Conservation (phyloP, 1,139 yeast species). For the Wickerhamomyces sp. region DNA sequence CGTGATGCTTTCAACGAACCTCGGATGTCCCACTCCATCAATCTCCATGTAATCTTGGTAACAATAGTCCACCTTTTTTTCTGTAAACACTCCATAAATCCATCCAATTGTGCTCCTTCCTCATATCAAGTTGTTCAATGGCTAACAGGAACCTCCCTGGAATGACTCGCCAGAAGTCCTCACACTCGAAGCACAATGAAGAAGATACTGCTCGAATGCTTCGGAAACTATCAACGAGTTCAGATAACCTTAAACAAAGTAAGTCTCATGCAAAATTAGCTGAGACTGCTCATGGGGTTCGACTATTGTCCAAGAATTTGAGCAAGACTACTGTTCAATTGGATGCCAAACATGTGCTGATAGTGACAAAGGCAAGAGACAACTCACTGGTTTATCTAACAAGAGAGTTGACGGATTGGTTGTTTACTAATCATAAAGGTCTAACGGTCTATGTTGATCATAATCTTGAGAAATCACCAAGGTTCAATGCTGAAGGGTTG, state of each 20-base stretch:
- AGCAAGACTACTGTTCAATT: conserved; percentile 70
- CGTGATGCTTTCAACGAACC: too few species aligned
- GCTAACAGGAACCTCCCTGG: too few species aligned
- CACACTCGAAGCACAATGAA: not conserved
- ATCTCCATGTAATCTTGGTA: too few species aligned
- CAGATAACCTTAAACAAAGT: conserved; percentile 30
- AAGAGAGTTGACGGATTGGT: conserved; percentile 75
- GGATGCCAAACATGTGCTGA: conserved; percentile 64
- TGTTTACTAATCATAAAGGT: conserved; percentile 43
- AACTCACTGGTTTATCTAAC: conserved; percentile 70
- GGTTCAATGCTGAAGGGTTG: conserved; percentile 50
- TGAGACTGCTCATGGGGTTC: conserved; percentile 82
- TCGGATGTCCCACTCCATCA: too few species aligned
- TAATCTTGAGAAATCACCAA: conserved; percentile 51
- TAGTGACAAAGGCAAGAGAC: conserved; percentile 84
- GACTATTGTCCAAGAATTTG: conserved; percentile 71
- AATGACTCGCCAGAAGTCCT: too few species aligned
- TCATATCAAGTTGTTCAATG: too few species aligned
- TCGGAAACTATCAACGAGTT: conserved; percentile 10
- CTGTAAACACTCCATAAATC: too few species aligned
- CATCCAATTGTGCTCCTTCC: too few species aligned
- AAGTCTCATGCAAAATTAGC: conserved; percentile 71
- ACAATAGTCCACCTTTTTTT: too few species aligned
- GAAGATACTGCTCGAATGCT: conserved; percentile 10
- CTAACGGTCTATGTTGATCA: conserved; percentile 68